Evolutionary conservation across 768 basidiomycete species (phyloP).

Genomic region (Multifurca ochricompacta): DNA sequence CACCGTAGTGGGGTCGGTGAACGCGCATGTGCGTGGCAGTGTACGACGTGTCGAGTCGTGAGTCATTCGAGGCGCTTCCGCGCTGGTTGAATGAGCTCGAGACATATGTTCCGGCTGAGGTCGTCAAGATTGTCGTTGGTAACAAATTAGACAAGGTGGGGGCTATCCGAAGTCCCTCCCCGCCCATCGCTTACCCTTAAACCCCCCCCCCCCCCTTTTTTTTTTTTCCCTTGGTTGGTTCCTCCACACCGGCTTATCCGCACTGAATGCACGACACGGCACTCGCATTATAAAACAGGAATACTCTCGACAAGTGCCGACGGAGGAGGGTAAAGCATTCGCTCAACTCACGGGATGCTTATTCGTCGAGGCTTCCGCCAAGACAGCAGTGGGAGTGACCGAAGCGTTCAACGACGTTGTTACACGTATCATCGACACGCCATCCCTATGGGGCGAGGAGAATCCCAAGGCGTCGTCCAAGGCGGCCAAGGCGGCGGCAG

Average conservation of each 20-base stretch:
- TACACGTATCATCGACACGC: constrained; percentile 72
- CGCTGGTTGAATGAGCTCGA: constrained; percentile 91
- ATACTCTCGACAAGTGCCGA: constrained; percentile 80
- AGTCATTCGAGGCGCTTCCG: constrained; percentile 91
- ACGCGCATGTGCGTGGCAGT: constrained; percentile 39
- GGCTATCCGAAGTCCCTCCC: not conserved
- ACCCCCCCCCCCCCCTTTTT: no score
- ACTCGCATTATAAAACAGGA: constrained; percentile 47
- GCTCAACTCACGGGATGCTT: constrained; percentile 75
- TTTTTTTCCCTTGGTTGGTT: not conserved
- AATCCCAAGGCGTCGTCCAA: constrained; percentile 21
- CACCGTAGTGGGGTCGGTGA: not conserved
- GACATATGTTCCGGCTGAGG: constrained; percentile 78
- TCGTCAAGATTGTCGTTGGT: constrained; percentile 92
- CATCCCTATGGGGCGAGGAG: constrained; percentile 60
- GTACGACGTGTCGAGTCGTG: constrained; percentile 89
- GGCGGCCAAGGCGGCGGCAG: constrained; percentile 3
- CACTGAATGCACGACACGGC: not conserved
- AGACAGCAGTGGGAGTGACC: constrained; percentile 77
- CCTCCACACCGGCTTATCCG: not conserved
- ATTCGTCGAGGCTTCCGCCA: constrained; percentile 90
- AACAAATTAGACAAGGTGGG: constrained; percentile 88
- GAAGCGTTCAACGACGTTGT: constrained; percentile 77
- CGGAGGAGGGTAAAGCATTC: constrained; percentile 69
- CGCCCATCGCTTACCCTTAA: not conserved